Base-by-base conservation (phyloP, 805 yeast genomes). In the Saccharomycopsis capsularis region DNA sequence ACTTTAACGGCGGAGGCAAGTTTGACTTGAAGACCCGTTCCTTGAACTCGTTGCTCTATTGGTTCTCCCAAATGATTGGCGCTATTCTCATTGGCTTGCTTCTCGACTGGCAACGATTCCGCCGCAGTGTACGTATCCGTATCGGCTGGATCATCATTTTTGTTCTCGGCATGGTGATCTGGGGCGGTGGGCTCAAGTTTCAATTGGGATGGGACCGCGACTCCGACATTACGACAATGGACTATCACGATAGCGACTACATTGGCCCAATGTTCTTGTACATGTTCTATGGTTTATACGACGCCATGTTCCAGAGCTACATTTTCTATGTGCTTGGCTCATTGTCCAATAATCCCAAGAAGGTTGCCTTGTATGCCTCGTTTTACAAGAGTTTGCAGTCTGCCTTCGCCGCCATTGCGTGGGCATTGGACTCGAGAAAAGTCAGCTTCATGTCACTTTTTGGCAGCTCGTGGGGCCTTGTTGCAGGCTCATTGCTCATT, bases 341-440 rank as follows among this genome's bases (percentile, higher is more conserved):
- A 39, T 60, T 79, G 49, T 70, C 82, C 48, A 79, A 79, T 60
- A 72, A 75, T 57, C 72, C 81, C 29, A 71, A 76, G 64, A 75
- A 73, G 60, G 66, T 69, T 36, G 78, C 81, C 23, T 61, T 78
- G 51, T 75, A 76, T 57, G 79, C 81, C 18, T 82, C 82, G 37
- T 75, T 75, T 61, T 79, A 78, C 67, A 80, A 80, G 66, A 78
- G 81, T 50, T 62, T 80, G 51, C 85, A 79, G 64, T 72, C 79
- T 37, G 83, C 82, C 7, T 82, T 81, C 59, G 78, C 79, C 13
- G 84, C 79, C 22, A 67, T 79, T 42, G 73, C 72, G 13, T 80
- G 82, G 83, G 65, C 79, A 56, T 62, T 77, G 53, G 82, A 78
- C 57, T 71, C 76, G 27, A 51, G 66, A 32, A 61, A 58, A 11